Conservation (phyloP, 192 early-diverging fungal species). For the Coemansia brasiliensis region DNA sequence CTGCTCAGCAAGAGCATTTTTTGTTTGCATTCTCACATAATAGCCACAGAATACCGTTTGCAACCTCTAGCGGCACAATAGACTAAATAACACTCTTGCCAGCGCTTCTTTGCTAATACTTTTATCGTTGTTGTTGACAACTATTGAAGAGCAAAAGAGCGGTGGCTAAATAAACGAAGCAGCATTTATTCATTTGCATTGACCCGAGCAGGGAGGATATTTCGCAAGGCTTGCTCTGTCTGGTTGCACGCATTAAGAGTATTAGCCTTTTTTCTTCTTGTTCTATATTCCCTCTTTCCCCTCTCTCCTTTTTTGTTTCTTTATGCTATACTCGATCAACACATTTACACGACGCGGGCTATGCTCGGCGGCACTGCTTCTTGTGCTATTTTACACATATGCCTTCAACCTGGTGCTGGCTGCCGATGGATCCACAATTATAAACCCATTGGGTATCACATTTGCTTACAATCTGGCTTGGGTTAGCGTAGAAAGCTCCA, state of each 20-base stretch:
- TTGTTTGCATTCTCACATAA: no score
- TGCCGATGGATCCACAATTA: not conserved
- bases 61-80: no score
- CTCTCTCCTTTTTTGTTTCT: not conserved
- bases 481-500: constrained; percentile 34
- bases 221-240: no score
- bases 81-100: no score
- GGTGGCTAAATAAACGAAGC: no score
- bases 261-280: not conserved
- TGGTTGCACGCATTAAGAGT: no score
- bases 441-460: constrained; percentile 34
- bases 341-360: constrained; percentile 13
- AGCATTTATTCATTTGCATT: no score
- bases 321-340: not conserved
- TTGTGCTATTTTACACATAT: not conserved
- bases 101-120: no score
- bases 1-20: not conserved
- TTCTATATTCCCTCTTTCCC: not conserved
- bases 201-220: no score
- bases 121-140: no score
- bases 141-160: no score
- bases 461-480: constrained; percentile 46
- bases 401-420: constrained; percentile 9
- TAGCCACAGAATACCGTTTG: no score
- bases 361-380: constrained; percentile 4